Percentiles rank a stretch among this genome's conserved stretches.
Evolutionary conservation across 2,329 filamentous ascomycete species (phyloP).

Genomic region (Penicillium sclerotigenum): DNA sequence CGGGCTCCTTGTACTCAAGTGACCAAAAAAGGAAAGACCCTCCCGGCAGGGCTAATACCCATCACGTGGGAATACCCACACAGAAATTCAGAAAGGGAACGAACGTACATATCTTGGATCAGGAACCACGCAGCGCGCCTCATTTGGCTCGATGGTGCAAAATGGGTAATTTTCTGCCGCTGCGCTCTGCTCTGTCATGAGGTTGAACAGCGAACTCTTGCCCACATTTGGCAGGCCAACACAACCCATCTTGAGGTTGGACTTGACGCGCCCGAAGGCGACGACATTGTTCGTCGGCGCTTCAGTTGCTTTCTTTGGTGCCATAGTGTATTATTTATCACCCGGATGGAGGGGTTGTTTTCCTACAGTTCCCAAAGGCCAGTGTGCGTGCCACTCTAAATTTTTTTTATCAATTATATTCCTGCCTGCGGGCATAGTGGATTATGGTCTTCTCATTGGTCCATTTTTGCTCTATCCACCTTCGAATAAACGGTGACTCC

Average conservation of each 20-base stretch:
- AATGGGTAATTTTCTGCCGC: constrained; percentile 7
- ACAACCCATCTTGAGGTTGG: constrained; percentile 8
- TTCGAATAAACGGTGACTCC: background rate
- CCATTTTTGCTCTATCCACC: background rate
- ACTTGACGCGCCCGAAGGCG: constrained; percentile 4
- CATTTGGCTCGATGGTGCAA: constrained; percentile 8
- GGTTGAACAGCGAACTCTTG: constrained; percentile 5
- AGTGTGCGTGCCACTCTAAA: background rate
- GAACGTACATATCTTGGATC: constrained; percentile 4
- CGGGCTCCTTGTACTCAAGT: background rate
- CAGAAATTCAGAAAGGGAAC: background rate
- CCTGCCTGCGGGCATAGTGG: background rate
- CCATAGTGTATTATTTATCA: background rate
- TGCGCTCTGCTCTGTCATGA: constrained; percentile 5
- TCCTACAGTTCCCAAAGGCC: background rate
- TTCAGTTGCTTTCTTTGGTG: background rate
- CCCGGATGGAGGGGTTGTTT: background rate
- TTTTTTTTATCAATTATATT: background rate
- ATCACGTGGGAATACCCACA: background rate
- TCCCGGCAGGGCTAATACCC: background rate
- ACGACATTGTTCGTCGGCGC: constrained; percentile 5
- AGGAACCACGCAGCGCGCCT: constrained; percentile 4
- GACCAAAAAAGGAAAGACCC: background rate
- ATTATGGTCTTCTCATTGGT: background rate
- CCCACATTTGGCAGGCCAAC: constrained; percentile 3